Percentiles rank a stretch among this genome's conserved stretches.
phyloP scores from a whole-genome alignment of 495 filamentous ascomycete genomes.

The Penicillium psychrofluorescens region DNA sequence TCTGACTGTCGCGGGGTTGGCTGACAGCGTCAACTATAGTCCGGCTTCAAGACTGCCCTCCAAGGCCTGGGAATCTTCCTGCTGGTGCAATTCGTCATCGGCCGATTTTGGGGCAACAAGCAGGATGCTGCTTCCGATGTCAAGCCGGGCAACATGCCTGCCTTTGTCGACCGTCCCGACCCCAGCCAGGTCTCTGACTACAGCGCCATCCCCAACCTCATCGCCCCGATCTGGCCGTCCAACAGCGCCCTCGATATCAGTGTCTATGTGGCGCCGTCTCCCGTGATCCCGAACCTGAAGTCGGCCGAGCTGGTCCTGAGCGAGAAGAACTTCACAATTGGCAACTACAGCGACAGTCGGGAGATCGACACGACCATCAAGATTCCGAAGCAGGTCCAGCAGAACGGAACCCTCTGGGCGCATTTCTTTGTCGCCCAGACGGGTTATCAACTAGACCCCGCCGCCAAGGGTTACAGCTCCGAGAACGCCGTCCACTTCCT shows the following conservation, averaged over 20 bases:
- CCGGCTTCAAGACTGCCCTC: conserved; percentile 45
- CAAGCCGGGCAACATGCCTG: conserved; percentile 49
- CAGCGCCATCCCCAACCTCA: conserved; percentile 63
- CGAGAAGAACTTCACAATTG: conserved; percentile 76
- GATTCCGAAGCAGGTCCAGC: conserved; percentile 73
- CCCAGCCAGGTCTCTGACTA: conserved; percentile 56
- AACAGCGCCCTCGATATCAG: conserved; percentile 74
- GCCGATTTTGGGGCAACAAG: conserved; percentile 49
- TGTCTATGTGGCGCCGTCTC: conserved; percentile 73
- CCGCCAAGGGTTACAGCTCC: conserved; percentile 59
- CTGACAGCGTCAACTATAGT: conserved; percentile 29
- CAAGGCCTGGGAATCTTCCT: conserved; percentile 68
- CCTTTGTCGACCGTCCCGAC: conserved; percentile 57
- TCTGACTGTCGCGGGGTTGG: conserved; percentile 2
- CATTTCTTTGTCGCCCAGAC: conserved; percentile 82
- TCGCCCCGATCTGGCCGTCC: conserved; percentile 82
- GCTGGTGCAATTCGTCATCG: conserved; percentile 55
- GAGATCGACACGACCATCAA: conserved; percentile 68
- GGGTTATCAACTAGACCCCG: conserved; percentile 69
- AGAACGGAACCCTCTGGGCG: conserved; percentile 89
- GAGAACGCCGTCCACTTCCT: conserved; percentile 73
- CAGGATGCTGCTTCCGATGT: conserved; percentile 32
- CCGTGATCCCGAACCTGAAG: conserved; percentile 60
- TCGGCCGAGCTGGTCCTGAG: conserved; percentile 58
- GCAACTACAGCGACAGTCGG: conserved; percentile 72